Evolutionary conservation across 2,329 filamentous ascomycete genomes (phyloP), one percentile per base, ranked within the genome.

Genomic region (Paracamarosporium sp.): DNA sequence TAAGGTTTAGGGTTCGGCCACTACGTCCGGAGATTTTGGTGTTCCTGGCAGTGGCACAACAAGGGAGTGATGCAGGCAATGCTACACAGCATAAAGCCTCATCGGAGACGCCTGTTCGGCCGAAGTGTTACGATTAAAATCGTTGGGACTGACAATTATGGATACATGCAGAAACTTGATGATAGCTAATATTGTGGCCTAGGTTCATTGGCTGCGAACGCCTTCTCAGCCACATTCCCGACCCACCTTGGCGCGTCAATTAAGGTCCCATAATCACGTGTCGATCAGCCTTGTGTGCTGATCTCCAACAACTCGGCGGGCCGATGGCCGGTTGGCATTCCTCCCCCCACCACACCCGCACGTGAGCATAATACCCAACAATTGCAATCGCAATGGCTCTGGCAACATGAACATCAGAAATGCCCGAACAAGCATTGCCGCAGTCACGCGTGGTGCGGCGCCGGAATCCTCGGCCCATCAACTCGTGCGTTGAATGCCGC

Each of bases 401-500:
- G 70, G 66, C 59, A 75, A 73, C 68, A 69, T 61, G 67, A 65
- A 54, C 54, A 61, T 51, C 59, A 68, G 66, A 70, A 58, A 76
- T 76, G 73, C 70, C 73, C 66, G 73, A 76, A 70, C 71, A 69
- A 73, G 65, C 63, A 55, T 62, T 71, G 56, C 62, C 74, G 63
- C 74, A 76, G 67, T 75, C 72, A 60, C 64, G 74, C 68, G 71
- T 76, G 62, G 74, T 76, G 56, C 72, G 74, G 54, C 62, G 74
- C 59, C 67, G 74, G 61, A 76, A 76, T 62, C 74, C 74, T 65
- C 67, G 74, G 33, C 73, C 74, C 38, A 76, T 76, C 58, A 76
- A 76, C 64, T 74, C 70, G 20, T 76, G 74, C 58, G 71, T 76
- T 57, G 74, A 76, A 57, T 76, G 74, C 59, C 72, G 74, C 55